These are phyloP conservation scores for Cytospora paraplurivora DNA, from an alignment of 2,329 filamentous ascomycete species.

Conservation along the genomic window DNA sequence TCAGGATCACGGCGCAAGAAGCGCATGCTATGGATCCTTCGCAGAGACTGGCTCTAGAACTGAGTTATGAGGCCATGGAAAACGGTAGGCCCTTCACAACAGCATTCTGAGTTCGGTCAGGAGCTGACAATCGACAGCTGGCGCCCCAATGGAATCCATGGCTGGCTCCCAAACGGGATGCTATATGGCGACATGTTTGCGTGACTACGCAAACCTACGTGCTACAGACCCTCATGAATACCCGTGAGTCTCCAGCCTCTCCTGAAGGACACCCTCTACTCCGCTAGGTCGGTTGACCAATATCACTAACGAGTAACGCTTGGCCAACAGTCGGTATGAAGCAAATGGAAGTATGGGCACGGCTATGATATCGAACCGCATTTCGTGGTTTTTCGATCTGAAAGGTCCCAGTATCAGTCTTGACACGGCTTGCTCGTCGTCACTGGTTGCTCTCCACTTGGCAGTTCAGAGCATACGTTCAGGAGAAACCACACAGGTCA, in stretches of 20 bases:
- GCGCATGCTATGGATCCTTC: slow-evolving; percentile 9
- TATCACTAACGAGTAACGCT: neutral
- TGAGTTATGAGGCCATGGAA: slow-evolving; percentile 11
- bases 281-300: no score
- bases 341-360: slow-evolving; percentile 31
- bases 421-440: slow-evolving; percentile 50
- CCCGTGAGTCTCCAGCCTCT: slow-evolving; percentile 2
- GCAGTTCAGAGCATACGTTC: slow-evolving; percentile 42
- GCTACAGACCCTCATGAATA: slow-evolving; percentile 13
- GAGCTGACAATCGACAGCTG: slow-evolving; percentile 12
- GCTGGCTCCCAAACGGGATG: slow-evolving; percentile 13
- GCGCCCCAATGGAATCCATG: slow-evolving; percentile 11
- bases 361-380: slow-evolving; percentile 43
- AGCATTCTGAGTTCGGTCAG: neutral
- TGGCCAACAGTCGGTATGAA: slow-evolving; percentile 5
- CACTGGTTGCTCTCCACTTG: slow-evolving; percentile 45
- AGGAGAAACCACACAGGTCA: slow-evolving; percentile 40
- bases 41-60: slow-evolving; percentile 4
- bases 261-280: no score
- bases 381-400: slow-evolving; percentile 47
- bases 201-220: slow-evolving; percentile 8
- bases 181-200: slow-evolving; percentile 16
- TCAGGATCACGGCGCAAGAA: slow-evolving; percentile 8
- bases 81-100: neutral
- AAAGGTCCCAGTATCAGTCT: slow-evolving; percentile 46